Evolutionary conservation across 441 rosid species (phyloP).

Genomic region (Croton setiger): DNA sequence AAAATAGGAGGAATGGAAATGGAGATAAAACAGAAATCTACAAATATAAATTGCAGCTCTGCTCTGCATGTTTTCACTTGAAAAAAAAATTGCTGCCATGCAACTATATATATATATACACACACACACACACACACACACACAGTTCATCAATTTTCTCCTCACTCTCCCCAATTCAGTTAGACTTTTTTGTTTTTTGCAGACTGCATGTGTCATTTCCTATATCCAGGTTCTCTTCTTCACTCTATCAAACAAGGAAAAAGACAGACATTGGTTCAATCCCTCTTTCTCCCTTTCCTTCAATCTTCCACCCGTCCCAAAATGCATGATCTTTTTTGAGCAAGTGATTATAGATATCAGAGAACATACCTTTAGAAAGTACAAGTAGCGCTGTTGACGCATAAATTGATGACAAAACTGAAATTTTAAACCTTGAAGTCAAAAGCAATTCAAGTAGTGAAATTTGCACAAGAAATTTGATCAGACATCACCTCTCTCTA

Average conservation of each 20-base stretch:
- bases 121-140: too few species aligned
- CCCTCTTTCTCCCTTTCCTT: constrained; percentile 1
- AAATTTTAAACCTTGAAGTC: constrained; percentile 25
- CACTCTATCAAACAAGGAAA: background rate
- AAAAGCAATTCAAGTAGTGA: constrained; percentile 14
- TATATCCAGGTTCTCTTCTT: background rate
- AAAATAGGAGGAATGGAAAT: background rate
- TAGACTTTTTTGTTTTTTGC: background rate
- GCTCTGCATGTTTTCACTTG: background rate
- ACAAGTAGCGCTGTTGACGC: constrained; percentile 32
- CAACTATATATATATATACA: background rate
- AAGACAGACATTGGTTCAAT: background rate
- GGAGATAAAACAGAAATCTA: background rate
- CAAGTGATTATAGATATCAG: background rate
- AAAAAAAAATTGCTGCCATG: background rate
- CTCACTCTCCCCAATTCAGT: background rate
- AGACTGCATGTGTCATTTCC: background rate
- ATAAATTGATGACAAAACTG: constrained; percentile 37
- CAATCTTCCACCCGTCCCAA: background rate
- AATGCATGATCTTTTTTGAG: background rate
- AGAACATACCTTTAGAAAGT: constrained; percentile 33
- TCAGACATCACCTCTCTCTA: background rate
- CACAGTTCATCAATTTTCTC: background rate
- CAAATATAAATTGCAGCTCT: background rate
- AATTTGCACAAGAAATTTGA: constrained; percentile 2